Percentiles rank a stretch among this genome's conserved stretches.
Conservation (phyloP, 208 protist genomes). For the Crithidia bombi region DNA sequence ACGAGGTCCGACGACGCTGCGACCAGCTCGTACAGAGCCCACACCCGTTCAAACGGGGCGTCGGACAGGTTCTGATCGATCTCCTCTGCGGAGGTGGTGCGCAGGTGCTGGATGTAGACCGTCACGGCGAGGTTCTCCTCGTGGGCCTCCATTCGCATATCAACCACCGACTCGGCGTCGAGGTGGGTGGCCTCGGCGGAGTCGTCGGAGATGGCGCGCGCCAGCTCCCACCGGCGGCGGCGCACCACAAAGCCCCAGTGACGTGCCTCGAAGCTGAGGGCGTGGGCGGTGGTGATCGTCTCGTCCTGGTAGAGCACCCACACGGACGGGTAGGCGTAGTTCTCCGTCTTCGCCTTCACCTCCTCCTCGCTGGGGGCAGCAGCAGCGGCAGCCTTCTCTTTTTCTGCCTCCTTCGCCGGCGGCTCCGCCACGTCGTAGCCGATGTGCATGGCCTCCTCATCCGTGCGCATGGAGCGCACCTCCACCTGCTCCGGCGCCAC, state of each 20-base stretch:
- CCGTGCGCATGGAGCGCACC: conserved; percentile 18
- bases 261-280: conserved; percentile 45
- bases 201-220: conserved; percentile 46
- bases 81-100: conserved; percentile 28
- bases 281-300: conserved; percentile 37
- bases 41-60: conserved; percentile 43
- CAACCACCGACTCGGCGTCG: conserved; percentile 32
- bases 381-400: background rate
- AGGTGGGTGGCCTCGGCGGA: conserved; percentile 40
- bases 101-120: conserved; percentile 38
- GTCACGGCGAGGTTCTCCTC: conserved; percentile 22
- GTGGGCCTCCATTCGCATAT: conserved; percentile 26
- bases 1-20: conserved; percentile 30
- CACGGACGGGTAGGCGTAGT: conserved; percentile 43
- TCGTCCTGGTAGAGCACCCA: conserved; percentile 51
- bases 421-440: conserved; percentile 32
- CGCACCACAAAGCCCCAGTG: conserved; percentile 55
- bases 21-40: conserved; percentile 49
- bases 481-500: conserved; percentile 15
- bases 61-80: conserved; percentile 45
- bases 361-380: conserved; percentile 6
- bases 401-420: conserved; percentile 11
- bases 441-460: conserved; percentile 39
- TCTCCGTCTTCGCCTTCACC: conserved; percentile 20
- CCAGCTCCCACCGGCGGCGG: conserved; percentile 41